A percentile compares a stretch with the other conserved stretches of the same genome.
These are phyloP conservation scores for Phyllosticta citrichinensis DNA, from an alignment of 2,329 filamentous ascomycete genomes.

Conservation along the genomic window DNA sequence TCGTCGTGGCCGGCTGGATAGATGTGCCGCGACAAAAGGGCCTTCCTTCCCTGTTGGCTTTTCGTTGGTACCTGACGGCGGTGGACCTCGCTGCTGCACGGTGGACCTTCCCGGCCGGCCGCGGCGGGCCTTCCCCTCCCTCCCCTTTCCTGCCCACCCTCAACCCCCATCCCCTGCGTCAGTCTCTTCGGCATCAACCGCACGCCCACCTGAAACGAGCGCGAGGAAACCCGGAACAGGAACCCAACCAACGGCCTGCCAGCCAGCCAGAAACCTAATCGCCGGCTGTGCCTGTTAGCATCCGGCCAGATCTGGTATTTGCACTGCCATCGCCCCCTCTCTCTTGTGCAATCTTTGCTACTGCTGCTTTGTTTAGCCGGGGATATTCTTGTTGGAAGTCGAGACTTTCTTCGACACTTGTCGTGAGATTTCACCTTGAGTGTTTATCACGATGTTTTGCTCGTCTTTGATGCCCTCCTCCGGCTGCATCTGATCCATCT, in stretches of 20 bases:
- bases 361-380: too few species aligned
- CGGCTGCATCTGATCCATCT: too few species aligned
- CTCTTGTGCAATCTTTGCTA: background rate
- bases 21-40: too few species aligned
- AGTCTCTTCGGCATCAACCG: background rate
- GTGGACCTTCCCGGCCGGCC: background rate
- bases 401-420: background rate
- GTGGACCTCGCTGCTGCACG: background rate
- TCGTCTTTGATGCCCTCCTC: background rate
- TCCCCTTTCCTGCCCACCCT: background rate
- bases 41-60: too few species aligned
- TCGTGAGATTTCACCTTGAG: background rate
- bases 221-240: background rate
- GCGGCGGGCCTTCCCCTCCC: background rate
- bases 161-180: background rate
- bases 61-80: too few species aligned
- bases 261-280: background rate
- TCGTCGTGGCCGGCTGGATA: too few species aligned
- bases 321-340: background rate
- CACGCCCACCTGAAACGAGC: background rate
- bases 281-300: too few species aligned
- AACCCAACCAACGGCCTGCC: background rate
- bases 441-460: background rate
- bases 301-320: background rate
- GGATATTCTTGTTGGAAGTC: background rate